Evolutionary conservation across 768 basidiomycete species (phyloP).

Genomic region (Nevesoporus exiguus): DNA sequence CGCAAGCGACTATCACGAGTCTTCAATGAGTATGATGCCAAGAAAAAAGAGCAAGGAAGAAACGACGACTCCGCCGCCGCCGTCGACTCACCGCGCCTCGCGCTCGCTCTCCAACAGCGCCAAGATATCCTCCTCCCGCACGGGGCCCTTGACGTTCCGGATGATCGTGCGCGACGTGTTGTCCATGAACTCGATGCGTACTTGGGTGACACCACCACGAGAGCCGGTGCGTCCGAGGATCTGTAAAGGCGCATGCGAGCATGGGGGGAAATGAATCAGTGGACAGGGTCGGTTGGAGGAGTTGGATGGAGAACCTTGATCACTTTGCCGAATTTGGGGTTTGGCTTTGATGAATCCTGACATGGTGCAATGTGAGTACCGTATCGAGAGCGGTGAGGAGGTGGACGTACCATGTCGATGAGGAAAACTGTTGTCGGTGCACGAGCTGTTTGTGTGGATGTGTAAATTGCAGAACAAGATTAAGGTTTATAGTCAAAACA

Average conservation of each 20-base stretch:
- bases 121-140: constrained; percentile 93
- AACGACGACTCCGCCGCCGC: no score
- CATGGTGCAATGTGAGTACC: background rate
- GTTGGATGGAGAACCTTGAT: constrained; percentile 65
- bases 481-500: constrained; percentile 15
- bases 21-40: background rate
- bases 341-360: constrained; percentile 83
- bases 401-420: constrained; percentile 26
- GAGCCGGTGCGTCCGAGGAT: constrained; percentile 98
- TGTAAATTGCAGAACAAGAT: constrained; percentile 13
- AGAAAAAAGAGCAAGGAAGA: background rate
- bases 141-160: constrained; percentile 98
- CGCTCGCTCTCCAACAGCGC: constrained; percentile 97
- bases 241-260: constrained; percentile 37
- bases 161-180: constrained; percentile 94
- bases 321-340: constrained; percentile 97
- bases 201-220: constrained; percentile 98
- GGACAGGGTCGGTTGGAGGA: background rate
- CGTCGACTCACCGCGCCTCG: constrained; percentile 84
- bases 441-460: constrained; percentile 9
- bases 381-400: background rate
- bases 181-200: constrained; percentile 99
- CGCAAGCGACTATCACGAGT: constrained; percentile 24
- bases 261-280: background rate
- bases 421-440: background rate